phyloP scores from a whole-genome alignment of 2,329 filamentous ascomycete species.

The Fusarium camptoceras region DNA sequence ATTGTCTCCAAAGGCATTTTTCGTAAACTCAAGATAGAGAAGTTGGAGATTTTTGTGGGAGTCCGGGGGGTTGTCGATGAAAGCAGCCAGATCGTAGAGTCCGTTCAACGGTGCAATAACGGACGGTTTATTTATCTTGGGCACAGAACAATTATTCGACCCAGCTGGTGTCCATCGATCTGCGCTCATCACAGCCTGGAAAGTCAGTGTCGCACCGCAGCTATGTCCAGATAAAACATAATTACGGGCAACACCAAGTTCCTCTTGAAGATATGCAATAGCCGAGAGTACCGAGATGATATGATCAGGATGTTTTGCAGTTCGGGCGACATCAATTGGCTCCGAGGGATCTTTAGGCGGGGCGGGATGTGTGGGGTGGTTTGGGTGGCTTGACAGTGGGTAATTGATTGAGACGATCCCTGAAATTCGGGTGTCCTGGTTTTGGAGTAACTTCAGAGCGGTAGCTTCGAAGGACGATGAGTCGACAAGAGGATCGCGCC shows the following conservation, averaged over 20 bases:
- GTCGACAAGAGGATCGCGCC: slow-evolving; percentile 14
- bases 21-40: not conserved
- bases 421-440: not conserved
- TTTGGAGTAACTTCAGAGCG: not conserved
- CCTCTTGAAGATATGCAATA: not conserved
- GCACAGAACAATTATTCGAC: not conserved
- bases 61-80: not conserved
- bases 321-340: not conserved
- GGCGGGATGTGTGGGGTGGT: not conserved
- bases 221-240: not conserved
- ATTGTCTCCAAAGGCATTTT: slow-evolving; percentile 4
- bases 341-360: not conserved
- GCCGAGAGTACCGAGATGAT: not conserved
- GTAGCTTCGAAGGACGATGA: not conserved
- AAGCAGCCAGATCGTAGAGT: not conserved
- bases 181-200: not conserved
- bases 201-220: not conserved
- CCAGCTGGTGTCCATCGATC: not conserved
- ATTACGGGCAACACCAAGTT: not conserved
- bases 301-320: slow-evolving; percentile 6
- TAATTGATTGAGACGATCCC: not conserved
- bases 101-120: slow-evolving; percentile 4
- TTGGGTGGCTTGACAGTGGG: slow-evolving; percentile 3
- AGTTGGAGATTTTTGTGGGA: not conserved
- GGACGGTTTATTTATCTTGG: accelerated